Percentiles rank a stretch among this genome's conserved stretches.
These are phyloP conservation scores for Podospora didyma DNA, from an alignment of 495 filamentous ascomycete species.

Conservation along the genomic window DNA sequence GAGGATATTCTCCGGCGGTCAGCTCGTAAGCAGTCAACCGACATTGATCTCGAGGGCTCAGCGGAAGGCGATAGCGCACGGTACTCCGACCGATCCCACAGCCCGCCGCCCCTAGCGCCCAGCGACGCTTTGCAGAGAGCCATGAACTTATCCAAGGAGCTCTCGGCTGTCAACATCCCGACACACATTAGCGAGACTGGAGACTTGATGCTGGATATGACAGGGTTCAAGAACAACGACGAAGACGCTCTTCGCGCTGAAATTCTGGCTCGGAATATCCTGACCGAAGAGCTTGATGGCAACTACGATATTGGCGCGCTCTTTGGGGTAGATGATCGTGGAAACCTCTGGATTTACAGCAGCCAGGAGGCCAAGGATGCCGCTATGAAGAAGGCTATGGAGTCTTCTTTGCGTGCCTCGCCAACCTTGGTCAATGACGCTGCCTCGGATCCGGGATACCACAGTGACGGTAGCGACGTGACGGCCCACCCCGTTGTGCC, in stretches of 20 bases:
- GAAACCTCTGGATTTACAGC: constrained; percentile 98
- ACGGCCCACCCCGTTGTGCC: constrained; percentile 34
- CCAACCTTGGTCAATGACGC: constrained; percentile 62
- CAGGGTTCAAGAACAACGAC: constrained; percentile 87
- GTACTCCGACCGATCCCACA: constrained; percentile 56
- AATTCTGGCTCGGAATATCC: constrained; percentile 87
- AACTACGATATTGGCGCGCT: constrained; percentile 94
- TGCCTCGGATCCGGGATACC: constrained; percentile 88
- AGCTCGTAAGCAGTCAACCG: constrained; percentile 41
- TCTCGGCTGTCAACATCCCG: constrained; percentile 85
- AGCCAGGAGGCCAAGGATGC: constrained; percentile 91
- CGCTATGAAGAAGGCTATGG: constrained; percentile 47
- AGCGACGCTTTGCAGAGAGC: constrained; percentile 80
- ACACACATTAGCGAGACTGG: constrained; percentile 86
- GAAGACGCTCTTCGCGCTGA: constrained; percentile 90
- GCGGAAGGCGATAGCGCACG: constrained; percentile 32
- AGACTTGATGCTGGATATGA: constrained; percentile 99
- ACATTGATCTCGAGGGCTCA: constrained; percentile 34
- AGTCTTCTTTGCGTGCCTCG: constrained; percentile 40
- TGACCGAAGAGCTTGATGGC: constrained; percentile 91
- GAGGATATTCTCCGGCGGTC: constrained; percentile 39
- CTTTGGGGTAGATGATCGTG: constrained; percentile 90
- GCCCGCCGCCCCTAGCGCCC: constrained; percentile 71
- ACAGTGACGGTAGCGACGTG: constrained; percentile 62
- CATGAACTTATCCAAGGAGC: constrained; percentile 77